Percentiles rank a stretch among this genome's conserved stretches.
phyloP scores from a whole-genome alignment of 306 rosid genomes.

The Quercus variabilis region DNA sequence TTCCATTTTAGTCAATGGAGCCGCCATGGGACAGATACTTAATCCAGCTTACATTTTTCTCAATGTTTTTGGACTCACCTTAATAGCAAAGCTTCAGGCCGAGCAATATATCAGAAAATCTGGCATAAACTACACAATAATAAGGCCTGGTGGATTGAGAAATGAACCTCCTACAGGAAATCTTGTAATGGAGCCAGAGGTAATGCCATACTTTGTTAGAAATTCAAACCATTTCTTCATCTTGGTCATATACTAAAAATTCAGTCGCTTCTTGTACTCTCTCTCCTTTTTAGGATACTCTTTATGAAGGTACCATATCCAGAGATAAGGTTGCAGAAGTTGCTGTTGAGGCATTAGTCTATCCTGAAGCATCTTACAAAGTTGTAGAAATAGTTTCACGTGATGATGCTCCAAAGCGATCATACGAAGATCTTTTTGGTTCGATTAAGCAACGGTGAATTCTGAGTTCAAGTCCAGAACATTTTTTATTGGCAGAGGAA shows the following conservation, averaged over 20 bases:
- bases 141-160: constrained; percentile 94
- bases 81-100: constrained; percentile 92
- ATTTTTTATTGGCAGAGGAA: constrained; percentile 9
- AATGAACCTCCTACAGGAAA: constrained; percentile 89
- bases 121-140: constrained; percentile 87
- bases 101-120: constrained; percentile 78
- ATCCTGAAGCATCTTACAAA: constrained; percentile 80
- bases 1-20: constrained; percentile 95
- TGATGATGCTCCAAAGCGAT: constrained; percentile 67
- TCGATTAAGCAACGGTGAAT: constrained; percentile 61
- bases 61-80: constrained; percentile 84
- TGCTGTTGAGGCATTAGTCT: constrained; percentile 78
- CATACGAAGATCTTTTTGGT: constrained; percentile 77
- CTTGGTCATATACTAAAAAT: not conserved
- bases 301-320: constrained; percentile 74
- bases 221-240: not conserved
- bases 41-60: constrained; percentile 92
- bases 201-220: constrained; percentile 25
- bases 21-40: constrained; percentile 89
- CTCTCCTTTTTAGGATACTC: constrained; percentile 61
- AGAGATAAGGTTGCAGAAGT: constrained; percentile 95
- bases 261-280: not conserved
- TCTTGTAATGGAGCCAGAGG: constrained; percentile 91
- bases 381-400: constrained; percentile 87
- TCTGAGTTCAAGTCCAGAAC: constrained; percentile 1